These are phyloP conservation scores for Microdochium bolleyi DNA, from an alignment of 2,329 filamentous ascomycete species.

Conservation along the genomic window DNA sequence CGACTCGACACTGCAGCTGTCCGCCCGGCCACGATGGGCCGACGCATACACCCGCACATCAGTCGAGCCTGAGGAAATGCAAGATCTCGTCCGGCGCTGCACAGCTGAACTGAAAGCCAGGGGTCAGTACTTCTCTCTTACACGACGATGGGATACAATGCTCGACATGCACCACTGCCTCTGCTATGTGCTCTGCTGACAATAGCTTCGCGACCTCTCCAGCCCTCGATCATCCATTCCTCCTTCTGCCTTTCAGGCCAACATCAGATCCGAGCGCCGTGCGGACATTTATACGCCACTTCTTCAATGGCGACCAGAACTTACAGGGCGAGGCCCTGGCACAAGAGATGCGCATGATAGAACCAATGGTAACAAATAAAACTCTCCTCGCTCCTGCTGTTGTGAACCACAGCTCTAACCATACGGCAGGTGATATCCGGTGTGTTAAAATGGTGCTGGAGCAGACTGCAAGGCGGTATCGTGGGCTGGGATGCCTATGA, in stretches of 20 bases:
- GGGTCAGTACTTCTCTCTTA: constrained; percentile 52
- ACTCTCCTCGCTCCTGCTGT: neutral
- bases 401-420: constrained; percentile 14
- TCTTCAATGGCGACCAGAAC: constrained; percentile 65
- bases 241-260: constrained; percentile 89
- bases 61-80: constrained; percentile 83
- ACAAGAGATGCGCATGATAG: constrained; percentile 85
- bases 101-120: constrained; percentile 87
- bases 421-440: constrained; percentile 71
- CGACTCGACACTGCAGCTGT: constrained; percentile 40
- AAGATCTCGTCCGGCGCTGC: constrained; percentile 77
- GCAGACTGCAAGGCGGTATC: constrained; percentile 79
- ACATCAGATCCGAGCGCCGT: constrained; percentile 88
- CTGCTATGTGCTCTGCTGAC: neutral
- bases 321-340: constrained; percentile 62
- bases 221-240: constrained; percentile 87
- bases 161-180: too few species aligned
- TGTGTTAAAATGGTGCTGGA: constrained; percentile 98
- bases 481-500: constrained; percentile 98
- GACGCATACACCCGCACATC: constrained; percentile 79
- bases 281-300: constrained; percentile 86
- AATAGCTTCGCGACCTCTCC: constrained; percentile 1
- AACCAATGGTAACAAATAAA: constrained; percentile 66
- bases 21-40: constrained; percentile 72
- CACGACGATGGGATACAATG: neutral